Conservation (phyloP, 306 rosid genomes). For the Pterocarpus santalinus region DNA sequence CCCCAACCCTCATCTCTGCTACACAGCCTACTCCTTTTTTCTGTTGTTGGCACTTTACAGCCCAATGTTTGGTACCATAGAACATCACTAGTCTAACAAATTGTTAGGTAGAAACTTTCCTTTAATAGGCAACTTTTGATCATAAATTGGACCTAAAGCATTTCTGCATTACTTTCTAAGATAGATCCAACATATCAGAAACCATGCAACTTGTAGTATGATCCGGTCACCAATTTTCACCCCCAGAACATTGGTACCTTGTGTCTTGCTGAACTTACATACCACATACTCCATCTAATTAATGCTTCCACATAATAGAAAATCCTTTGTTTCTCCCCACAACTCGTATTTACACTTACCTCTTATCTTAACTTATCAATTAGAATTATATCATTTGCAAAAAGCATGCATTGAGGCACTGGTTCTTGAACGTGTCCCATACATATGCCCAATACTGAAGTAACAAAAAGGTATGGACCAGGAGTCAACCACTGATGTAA, state of each 20-base stretch:
- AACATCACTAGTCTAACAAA: neutral
- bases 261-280: neutral
- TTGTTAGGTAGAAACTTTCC: neutral
- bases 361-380: neutral
- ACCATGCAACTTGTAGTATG: neutral
- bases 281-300: neutral
- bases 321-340: neutral
- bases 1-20: neutral
- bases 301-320: neutral
- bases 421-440: neutral
- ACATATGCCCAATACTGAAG: neutral
- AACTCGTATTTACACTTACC: neutral
- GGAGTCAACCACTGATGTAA: neutral
- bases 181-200: neutral
- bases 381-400: constrained; percentile 1
- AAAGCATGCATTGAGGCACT: neutral
- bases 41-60: neutral
- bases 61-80: neutral
- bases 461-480: neutral
- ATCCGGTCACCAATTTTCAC: neutral
- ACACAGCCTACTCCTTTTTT: neutral
- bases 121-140: neutral
- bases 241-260: neutral
- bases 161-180: neutral
- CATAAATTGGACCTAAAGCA: constrained; percentile 4